phyloP scores from a whole-genome alignment of 768 basidiomycete species.

The Amanita exitialis region DNA sequence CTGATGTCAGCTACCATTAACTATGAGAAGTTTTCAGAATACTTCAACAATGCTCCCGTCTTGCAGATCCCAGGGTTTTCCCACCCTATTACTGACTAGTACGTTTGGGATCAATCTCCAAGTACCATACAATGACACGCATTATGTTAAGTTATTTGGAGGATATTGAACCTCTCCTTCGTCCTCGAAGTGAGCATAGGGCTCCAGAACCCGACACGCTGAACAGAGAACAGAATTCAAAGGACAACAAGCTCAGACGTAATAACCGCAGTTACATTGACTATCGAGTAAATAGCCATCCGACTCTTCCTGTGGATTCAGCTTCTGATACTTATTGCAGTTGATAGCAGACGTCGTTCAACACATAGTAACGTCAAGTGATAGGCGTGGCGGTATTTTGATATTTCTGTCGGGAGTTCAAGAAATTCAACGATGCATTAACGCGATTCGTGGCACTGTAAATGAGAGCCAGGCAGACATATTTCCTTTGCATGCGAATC shows the following conservation, averaged over 20 bases:
- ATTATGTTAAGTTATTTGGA: slow-evolving; percentile 59
- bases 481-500: slow-evolving; percentile 82
- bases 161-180: slow-evolving; percentile 52
- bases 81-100: slow-evolving; percentile 71
- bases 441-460: slow-evolving; percentile 33
- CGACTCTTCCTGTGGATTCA: not conserved
- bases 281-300: slow-evolving; percentile 39
- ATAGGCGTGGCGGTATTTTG: slow-evolving; percentile 57
- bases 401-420: slow-evolving; percentile 89
- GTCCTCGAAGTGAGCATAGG: slow-evolving; percentile 26
- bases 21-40: slow-evolving; percentile 71
- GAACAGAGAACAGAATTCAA: not conserved
- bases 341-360: slow-evolving; percentile 58
- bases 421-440: slow-evolving; percentile 74
- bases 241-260: not conserved
- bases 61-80: slow-evolving; percentile 79
- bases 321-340: slow-evolving; percentile 19
- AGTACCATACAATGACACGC: not conserved
- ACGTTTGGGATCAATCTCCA: slow-evolving; percentile 13
- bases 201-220: not conserved
- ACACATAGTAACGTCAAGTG: slow-evolving; percentile 43
- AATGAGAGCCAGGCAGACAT: slow-evolving; percentile 33
- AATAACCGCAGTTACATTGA: slow-evolving; percentile 34
- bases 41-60: slow-evolving; percentile 75
- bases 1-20: slow-evolving; percentile 97